These are phyloP conservation scores for Camelina hispida DNA, from an alignment of 345 rosid species.

Conservation along the genomic window DNA sequence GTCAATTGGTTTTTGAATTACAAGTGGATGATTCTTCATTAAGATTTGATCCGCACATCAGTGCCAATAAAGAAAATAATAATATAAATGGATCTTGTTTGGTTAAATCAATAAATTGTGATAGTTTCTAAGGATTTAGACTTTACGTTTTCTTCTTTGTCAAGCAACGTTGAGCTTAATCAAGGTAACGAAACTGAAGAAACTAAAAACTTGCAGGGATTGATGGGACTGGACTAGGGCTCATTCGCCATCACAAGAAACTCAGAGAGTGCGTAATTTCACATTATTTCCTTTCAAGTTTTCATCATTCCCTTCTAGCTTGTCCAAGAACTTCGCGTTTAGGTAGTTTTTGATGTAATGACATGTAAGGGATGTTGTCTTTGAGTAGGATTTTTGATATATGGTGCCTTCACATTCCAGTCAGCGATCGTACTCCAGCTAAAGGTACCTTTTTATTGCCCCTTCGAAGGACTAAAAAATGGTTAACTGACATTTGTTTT, in stretches of 20 bases:
- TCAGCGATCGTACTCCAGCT: constrained; percentile 59
- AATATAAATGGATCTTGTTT: too few relatives aligned
- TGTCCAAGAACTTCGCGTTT: too few relatives aligned
- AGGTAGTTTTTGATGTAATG: neutral
- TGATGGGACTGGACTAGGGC: constrained; percentile 82
- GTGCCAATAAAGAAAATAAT: too few relatives aligned
- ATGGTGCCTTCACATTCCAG: constrained; percentile 78
- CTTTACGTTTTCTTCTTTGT: too few relatives aligned
- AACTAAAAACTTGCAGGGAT: constrained; percentile 53
- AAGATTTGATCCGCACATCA: too few relatives aligned
- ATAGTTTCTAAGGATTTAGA: too few relatives aligned
- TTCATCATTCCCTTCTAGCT: neutral
- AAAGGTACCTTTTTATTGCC: constrained; percentile 42
- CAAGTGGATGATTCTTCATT: too few relatives aligned
- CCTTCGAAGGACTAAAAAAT: neutral
- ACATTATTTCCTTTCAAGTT: neutral
- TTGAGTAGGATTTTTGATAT: constrained; percentile 61
- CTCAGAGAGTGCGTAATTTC: constrained; percentile 60
- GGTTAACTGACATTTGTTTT: neutral
- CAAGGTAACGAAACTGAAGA: constrained; percentile 12
- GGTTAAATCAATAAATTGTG: too few relatives aligned
- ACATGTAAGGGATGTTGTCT: neutral
- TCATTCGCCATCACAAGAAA: constrained; percentile 58
- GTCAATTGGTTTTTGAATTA: too few relatives aligned
- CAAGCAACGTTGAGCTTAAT: too few relatives aligned